Evolutionary conservation across 345 rosid species (phyloP), one percentile per base, ranked within the genome.

Genomic region (Rhodomyrtus tomentosa): DNA sequence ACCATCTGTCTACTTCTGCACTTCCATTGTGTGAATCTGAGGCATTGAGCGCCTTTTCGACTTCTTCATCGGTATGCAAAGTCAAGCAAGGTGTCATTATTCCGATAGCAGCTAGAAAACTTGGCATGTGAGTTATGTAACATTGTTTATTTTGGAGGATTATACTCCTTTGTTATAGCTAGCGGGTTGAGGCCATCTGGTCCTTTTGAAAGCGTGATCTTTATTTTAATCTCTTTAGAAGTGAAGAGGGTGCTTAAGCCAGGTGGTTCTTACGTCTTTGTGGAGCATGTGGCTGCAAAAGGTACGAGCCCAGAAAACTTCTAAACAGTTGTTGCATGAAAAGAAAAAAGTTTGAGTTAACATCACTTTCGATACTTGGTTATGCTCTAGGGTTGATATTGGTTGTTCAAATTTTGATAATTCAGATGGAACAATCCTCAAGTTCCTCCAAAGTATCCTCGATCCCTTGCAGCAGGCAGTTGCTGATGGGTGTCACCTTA

Each of bases 221-320:
- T 32, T 21, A 10, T 21, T 22, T 5, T 53, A 52, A 25, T 32
- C 10, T 82, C 36, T 88, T 40, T 85, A 96, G 99, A 96, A 93
- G 89, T 95, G 55, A 91, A 89, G 89, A 90, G 98, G 89, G 92
- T 94, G 88, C 88, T 96, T 52, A 96, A 89, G 89, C 98, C 98
- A 2, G 95, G 95, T n/a, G 98, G 96, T 84, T 48, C 84, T 80
- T 96, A 92, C 88, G 8, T 95, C 51, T 95, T 96, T 82, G 91
- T 96, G 58, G 99, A 96, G 88, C 98, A 96, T 85, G 96, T 95
- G 81, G 96, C 98, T 52, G 98, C 98, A 4, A 83, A 93, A 91
- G 98, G 98, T 95, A 89, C 21, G 3, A 58, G 81, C 76, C 76
- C 76, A 32, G 76, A 38, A 32, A 68, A 2, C 45, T 18, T 18